These are phyloP conservation scores for Trichoderma erinaceum DNA, from an alignment of 495 filamentous ascomycete genomes.

Conservation along the genomic window DNA sequence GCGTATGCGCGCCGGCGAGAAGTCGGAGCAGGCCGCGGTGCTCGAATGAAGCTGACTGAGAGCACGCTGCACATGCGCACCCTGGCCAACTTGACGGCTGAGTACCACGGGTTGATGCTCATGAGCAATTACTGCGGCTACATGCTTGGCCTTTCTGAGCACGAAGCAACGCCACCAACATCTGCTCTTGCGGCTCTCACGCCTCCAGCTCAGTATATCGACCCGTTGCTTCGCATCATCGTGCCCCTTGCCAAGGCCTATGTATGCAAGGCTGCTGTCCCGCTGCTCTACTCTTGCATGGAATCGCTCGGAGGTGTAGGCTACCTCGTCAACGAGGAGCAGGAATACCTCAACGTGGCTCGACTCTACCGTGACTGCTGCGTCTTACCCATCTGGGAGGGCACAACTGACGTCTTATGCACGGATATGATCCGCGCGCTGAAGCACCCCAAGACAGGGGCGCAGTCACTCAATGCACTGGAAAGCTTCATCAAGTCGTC, in stretches of 20 bases:
- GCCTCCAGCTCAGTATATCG: constrained; percentile 17
- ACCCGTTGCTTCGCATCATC: constrained; percentile 53
- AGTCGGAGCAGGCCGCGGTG: constrained; percentile 35
- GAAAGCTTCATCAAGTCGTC: neutral
- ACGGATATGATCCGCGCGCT: constrained; percentile 56
- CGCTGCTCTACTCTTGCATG: constrained; percentile 57
- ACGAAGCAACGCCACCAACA: neutral
- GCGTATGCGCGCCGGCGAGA: constrained; percentile 45
- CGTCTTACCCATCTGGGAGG: constrained; percentile 69
- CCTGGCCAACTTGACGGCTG: constrained; percentile 44
- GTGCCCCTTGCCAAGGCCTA: constrained; percentile 62
- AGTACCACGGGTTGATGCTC: constrained; percentile 52
- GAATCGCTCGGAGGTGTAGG: constrained; percentile 71
- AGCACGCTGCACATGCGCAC: constrained; percentile 57
- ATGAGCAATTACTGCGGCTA: constrained; percentile 55
- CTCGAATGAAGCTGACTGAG: constrained; percentile 39
- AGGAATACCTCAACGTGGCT: constrained; percentile 58
- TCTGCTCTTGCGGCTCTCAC: constrained; percentile 16
- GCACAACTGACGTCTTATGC: constrained; percentile 64
- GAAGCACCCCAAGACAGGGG: constrained; percentile 38
- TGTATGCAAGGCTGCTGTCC: constrained; percentile 44
- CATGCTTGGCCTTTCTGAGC: constrained; percentile 34
- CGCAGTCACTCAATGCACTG: constrained; percentile 30
- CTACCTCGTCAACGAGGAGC: constrained; percentile 56
- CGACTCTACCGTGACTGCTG: constrained; percentile 59